phyloP scores from a whole-genome alignment of 2,329 filamentous ascomycete species.

The Colletotrichum lupini region DNA sequence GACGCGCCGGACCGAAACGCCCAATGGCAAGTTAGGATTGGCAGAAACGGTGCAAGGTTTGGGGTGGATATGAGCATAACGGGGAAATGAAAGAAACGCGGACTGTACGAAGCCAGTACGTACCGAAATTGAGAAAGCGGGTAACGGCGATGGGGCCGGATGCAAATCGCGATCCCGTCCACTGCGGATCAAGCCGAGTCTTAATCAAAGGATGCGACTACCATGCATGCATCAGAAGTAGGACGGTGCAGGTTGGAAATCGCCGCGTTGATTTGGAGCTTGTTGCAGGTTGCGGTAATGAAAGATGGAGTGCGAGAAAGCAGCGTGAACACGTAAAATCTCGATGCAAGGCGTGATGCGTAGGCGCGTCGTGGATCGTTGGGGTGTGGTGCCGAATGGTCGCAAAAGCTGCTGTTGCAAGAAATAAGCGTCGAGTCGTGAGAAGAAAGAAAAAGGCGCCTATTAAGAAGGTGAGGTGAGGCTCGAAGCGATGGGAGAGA shows the following conservation, averaged over 20 bases:
- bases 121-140: conserved; percentile 20
- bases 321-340: neutral
- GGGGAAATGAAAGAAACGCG: conserved; percentile 3
- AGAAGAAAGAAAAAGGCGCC: neutral
- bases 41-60: neutral
- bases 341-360: no score
- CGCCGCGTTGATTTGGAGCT: conserved; percentile 8
- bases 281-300: neutral
- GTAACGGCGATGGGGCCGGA: conserved; percentile 31
- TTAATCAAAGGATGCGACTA: conserved; percentile 26
- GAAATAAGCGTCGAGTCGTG: neutral
- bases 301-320: neutral
- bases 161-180: conserved; percentile 33
- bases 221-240: conserved; percentile 28
- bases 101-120: conserved; percentile 1
- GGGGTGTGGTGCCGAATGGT: neutral
- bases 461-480: conserved; percentile 1
- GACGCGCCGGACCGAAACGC: neutral
- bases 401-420: neutral
- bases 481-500: neutral
- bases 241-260: conserved; percentile 1
- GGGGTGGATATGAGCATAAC: neutral
- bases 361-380: neutral
- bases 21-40: neutral
- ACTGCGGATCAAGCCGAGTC: conserved; percentile 35